phyloP scores from a whole-genome alignment of 768 basidiomycete genomes.

The Filobasidium floriforme region DNA sequence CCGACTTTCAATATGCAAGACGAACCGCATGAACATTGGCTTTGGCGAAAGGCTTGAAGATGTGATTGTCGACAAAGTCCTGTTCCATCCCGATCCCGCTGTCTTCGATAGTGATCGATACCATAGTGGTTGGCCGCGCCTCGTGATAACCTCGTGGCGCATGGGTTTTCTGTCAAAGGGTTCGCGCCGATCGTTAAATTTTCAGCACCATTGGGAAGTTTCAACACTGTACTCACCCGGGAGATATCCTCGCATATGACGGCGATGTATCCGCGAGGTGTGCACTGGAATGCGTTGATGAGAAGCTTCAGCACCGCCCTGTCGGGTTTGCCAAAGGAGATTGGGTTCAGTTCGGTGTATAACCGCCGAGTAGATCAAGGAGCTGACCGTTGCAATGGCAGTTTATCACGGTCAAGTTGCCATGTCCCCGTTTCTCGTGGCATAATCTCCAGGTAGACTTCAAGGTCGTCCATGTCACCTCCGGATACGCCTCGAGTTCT shows the following conservation, averaged over 20 bases:
- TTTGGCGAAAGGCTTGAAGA: conserved; percentile 34
- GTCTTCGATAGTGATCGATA: conserved; percentile 39
- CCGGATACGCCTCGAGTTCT: conserved; percentile 29
- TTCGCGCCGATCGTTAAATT: neutral
- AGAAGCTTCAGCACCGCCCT: conserved; percentile 38
- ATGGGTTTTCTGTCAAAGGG: conserved; percentile 20
- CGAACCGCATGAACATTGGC: conserved; percentile 28
- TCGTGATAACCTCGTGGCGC: conserved; percentile 37
- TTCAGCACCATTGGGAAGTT: neutral
- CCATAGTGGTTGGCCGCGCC: conserved; percentile 30
- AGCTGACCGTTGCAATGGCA: conserved; percentile 30
- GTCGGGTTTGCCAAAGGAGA: neutral
- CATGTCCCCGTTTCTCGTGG: conserved; percentile 36
- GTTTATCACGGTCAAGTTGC: conserved; percentile 31
- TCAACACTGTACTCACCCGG: neutral
- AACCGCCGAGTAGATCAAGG: neutral
- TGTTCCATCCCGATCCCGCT: conserved; percentile 39
- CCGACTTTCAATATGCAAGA: neutral
- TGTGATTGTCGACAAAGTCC: conserved; percentile 34
- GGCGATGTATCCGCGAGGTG: conserved; percentile 35
- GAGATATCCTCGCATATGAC: conserved; percentile 40
- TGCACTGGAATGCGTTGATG: conserved; percentile 39
- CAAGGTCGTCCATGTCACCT: conserved; percentile 32
- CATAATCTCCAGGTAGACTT: conserved; percentile 38
- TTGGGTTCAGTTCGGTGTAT: neutral